A percentile compares a stretch with the other conserved stretches of the same genome.
phyloP scores from a whole-genome alignment of 306 rosid genomes.

The Leucaena leucocephala region DNA sequence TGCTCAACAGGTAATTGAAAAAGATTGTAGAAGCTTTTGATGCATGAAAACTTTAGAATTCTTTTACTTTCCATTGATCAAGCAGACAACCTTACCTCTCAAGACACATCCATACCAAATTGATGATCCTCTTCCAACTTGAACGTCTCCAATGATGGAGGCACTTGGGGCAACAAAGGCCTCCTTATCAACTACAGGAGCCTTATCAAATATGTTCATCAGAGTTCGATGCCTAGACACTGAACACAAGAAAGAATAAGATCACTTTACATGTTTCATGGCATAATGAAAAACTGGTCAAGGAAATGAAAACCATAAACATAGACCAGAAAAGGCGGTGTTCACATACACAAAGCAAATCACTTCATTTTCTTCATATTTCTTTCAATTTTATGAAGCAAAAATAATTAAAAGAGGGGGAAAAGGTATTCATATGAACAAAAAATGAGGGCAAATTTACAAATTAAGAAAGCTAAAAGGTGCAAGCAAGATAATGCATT shows the following conservation, averaged over 20 bases:
- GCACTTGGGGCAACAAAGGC: conserved; percentile 73
- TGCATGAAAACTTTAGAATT: neutral
- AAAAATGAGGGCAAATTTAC: neutral
- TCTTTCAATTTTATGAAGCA: neutral
- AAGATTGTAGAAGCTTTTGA: conserved; percentile 7
- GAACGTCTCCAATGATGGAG: conserved; percentile 82
- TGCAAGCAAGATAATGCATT: conserved; percentile 1
- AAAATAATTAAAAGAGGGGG: neutral
- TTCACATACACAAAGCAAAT: neutral
- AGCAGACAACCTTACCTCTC: conserved; percentile 66
- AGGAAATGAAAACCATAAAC: neutral
- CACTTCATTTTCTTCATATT: neutral
- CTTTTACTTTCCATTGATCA: conserved; percentile 4
- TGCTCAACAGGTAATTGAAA: neutral
- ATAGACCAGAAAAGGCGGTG: neutral
- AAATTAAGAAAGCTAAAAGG: neutral
- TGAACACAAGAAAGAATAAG: conserved; percentile 28
- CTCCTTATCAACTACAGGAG: conserved; percentile 64
- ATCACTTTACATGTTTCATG: conserved; percentile 15
- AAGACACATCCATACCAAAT: conserved; percentile 96
- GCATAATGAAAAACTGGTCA: conserved; percentile 19
- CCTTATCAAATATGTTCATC: conserved; percentile 88
- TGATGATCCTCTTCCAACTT: conserved; percentile 81
- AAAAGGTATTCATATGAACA: neutral
- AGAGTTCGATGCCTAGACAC: conserved; percentile 87